Evolutionary conservation across 768 basidiomycete species (phyloP), one percentile per base, ranked within the genome.

Genomic region (Dioszegia aurantiaca): DNA sequence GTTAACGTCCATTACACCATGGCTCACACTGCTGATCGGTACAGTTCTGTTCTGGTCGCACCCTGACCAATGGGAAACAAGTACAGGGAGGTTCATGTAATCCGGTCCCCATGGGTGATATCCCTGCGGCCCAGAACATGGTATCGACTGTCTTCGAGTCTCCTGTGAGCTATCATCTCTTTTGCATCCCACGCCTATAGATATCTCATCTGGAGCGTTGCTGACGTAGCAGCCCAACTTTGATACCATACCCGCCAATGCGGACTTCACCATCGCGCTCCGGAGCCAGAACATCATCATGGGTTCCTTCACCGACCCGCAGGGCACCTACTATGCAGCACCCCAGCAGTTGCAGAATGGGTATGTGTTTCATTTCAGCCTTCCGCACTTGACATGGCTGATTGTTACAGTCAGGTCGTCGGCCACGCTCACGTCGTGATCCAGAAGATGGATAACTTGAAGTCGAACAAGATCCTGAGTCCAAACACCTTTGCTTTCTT

Each of bases 401-500:
- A 47, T 28, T 9, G 5, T 33, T 16, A 3, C 26, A 69, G 85
- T 6, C 75, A 79, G 53, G 82, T 86, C 68, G 75, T 81, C 55
- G 84, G 83, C 0, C 59, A 67, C 61, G 82, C 81, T 3, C 85
- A 86, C 69, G 77, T 85, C 64, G 83, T 83, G 61, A 77, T 85
- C 55, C 82, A 86, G 75, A 43, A 59, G 37, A 73, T 86, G 56
- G 59, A 68, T 16, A 73, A 72, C 23, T 67, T 81, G 33, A 74
- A 81, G 24, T 79, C 82, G 62, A 83, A 82, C 26, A 76, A 74
- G 0, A 75, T 81, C 6, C 80, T 79, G 19, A 76, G 86, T 70
- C 81, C 83, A 19, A 79, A 76, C 45, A 76, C 77, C 41, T 86
- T 85, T 63, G 78, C 79, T 1, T 84, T 86, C 75, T 86, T 86